Conservation (phyloP, 2,329 filamentous ascomycete species). For the Xylaria sp. region DNA sequence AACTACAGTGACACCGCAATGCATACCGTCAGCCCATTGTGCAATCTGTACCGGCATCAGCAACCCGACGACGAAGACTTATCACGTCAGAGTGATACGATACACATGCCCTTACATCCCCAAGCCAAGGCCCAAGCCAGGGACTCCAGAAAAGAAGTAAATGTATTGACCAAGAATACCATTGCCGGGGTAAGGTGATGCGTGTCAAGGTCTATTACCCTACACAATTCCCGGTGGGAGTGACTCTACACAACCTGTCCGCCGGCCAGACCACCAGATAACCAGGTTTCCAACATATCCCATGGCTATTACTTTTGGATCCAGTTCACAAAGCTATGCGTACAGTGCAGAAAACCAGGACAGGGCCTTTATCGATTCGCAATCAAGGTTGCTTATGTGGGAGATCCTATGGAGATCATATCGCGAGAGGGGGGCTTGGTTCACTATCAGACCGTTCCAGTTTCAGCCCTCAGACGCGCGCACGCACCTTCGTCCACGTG, state of each 20-base stretch:
- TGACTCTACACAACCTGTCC: neutral
- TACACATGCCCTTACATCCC: neutral
- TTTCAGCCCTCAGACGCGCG: neutral
- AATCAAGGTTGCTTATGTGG: neutral
- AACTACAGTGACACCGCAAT: no score
- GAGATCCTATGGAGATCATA: neutral
- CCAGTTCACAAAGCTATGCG: neutral
- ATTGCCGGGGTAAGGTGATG: neutral
- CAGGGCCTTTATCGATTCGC: neutral
- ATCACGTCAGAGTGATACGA: neutral
- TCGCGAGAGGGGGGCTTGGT: neutral
- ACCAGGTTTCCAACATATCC: neutral
- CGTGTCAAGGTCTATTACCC: neutral
- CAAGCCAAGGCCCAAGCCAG: neutral
- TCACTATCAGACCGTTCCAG: neutral
- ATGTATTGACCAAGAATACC: neutral
- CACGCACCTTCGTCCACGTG: neutral
- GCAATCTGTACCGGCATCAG: slow-evolving; percentile 1
- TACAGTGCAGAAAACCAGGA: neutral
- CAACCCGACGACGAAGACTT: no score
- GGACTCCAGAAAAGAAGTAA: neutral
- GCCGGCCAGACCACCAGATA: neutral
- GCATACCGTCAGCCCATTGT: no score
- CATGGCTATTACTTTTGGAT: neutral
- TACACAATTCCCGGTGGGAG: neutral